Percentiles rank a stretch among this genome's conserved stretches.
Evolutionary conservation across 2,329 filamentous ascomycete species (phyloP).

Genomic region (Neophaeococcomyces aloes): DNA sequence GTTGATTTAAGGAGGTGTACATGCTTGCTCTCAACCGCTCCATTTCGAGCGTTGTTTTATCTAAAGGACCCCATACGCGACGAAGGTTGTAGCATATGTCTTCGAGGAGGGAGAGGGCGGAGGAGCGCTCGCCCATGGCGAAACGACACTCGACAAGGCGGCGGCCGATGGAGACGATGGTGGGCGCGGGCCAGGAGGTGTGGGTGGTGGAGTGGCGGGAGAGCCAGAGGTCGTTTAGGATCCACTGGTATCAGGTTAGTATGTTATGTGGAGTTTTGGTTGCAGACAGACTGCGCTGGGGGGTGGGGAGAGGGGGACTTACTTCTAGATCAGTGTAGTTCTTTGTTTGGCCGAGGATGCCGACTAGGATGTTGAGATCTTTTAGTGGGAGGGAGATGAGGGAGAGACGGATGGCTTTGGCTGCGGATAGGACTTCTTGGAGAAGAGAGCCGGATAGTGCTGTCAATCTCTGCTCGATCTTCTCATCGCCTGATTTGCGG

Average conservation of each 20-base stretch:
- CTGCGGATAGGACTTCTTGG: conserved; percentile 25
- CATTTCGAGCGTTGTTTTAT: conserved; percentile 40
- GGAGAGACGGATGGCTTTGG: conserved; percentile 24
- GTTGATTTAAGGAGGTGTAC: conserved; percentile 29
- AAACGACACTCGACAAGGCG: conserved; percentile 44
- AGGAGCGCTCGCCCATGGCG: conserved; percentile 36
- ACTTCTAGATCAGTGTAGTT: conserved; percentile 29
- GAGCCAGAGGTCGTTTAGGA: conserved; percentile 38
- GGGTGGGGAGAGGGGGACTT: conserved; percentile 33
- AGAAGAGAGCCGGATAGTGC: conserved; percentile 27
- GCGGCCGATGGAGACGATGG: conserved; percentile 43
- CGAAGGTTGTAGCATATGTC: conserved; percentile 48
- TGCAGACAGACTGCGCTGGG: conserved; percentile 34
- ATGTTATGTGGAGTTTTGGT: conserved; percentile 40
- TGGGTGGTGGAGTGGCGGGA: conserved; percentile 35
- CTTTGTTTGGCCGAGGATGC: conserved; percentile 28
- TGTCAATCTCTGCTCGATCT: conserved; percentile 23
- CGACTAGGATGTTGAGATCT: conserved; percentile 28
- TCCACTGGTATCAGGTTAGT: conserved; percentile 20
- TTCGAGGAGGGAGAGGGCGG: conserved; percentile 39
- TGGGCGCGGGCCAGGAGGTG: conserved; percentile 33
- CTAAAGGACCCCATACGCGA: conserved; percentile 41
- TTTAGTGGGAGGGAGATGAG: conserved; percentile 28
- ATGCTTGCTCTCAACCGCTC: conserved; percentile 41
- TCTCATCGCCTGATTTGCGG: conserved; percentile 24